These are phyloP conservation scores for Ceratocystis colombiana DNA, from an alignment of 2,329 filamentous ascomycete species.

Conservation along the genomic window DNA sequence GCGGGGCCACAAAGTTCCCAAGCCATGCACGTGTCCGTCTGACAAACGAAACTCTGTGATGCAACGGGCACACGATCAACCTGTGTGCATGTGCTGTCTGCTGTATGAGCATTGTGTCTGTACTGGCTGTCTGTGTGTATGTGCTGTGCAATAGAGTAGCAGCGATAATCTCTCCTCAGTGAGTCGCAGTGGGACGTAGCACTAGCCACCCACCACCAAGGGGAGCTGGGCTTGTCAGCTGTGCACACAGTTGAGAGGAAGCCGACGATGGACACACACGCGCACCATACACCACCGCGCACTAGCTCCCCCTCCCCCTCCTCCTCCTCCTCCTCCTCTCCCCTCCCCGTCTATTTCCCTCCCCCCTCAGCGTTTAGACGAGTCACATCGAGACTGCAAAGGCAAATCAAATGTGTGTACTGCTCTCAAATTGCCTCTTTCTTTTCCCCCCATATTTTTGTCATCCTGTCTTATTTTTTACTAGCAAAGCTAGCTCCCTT, in stretches of 20 bases:
- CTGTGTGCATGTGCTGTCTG: not conserved
- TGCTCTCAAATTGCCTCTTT: not conserved
- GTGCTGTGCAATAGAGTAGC: not conserved
- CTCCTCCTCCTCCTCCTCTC: too few species aligned
- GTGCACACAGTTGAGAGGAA: not conserved
- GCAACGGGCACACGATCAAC: constrained; percentile 9
- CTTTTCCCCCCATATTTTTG: not conserved
- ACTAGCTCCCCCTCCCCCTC: too few species aligned
- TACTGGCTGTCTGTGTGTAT: not conserved
- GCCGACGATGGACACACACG: too few species aligned
- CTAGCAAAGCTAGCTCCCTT: not conserved
- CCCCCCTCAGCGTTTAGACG: too few species aligned
- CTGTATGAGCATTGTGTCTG: not conserved
- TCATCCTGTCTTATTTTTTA: too few species aligned
- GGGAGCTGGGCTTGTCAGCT: constrained; percentile 4
- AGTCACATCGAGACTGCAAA: too few species aligned
- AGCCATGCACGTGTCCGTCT: constrained; percentile 13
- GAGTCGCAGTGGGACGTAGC: not conserved
- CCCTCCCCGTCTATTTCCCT: too few species aligned
- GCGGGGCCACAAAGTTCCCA: constrained; percentile 4
- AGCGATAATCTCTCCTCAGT: not conserved
- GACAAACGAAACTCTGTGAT: constrained; percentile 14
- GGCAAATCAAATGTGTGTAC: too few species aligned
- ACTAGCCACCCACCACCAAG: not conserved
- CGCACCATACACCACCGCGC: too few species aligned